Base-by-base conservation (phyloP, 2,329 filamentous ascomycete species). In the Ceratocystis harringtonii region DNA sequence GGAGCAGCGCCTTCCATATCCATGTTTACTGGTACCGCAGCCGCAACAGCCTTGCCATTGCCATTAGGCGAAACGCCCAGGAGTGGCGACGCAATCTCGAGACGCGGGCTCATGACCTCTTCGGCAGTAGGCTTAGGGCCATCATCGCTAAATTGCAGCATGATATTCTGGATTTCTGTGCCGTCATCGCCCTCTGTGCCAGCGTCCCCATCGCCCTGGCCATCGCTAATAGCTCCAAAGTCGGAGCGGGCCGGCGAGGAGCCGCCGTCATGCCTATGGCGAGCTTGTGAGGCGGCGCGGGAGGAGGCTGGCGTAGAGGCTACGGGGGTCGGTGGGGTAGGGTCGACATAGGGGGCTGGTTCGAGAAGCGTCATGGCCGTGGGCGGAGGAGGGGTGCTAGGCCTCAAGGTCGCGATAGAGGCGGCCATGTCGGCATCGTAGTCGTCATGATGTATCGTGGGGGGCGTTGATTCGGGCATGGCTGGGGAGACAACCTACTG, bases 111-210 rank as follows among this genome's bases (percentile, higher is more conserved):
- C 90, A 96, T 95, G 72, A 96, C 90, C 74, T 95, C 90, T 62
- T 92, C 86, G 68, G 83, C 84, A 4, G 81, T 86, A 1, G 85
- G 87, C 0, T 86, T 89, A 63, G 85, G 84, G 32, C 84, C 84
- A 62, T 84, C 84, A 72, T 89, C 85, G 70, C 88, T 86, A 71
- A 97, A 97, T 75, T 97, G 94, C 68, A 90, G 90, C 90, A 99
- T 97, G 73, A 99, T 97, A 73, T 83, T 95, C 75, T 96, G 90
- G 68, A 99, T 96, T 76, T 99, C 94, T 5, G 87, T 86, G 67
- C 84, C 84, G 1, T 89, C 90, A 63, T 84, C 84, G 62, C 83
- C 82, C 61, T 91, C 85, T 25, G 83, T 81, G 1, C 55, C 30
- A 2, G 55, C 8, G 65, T 84, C 81, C 71, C 85, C 84, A 71